phyloP scores from a whole-genome alignment of 2,329 filamentous ascomycete species.

The Fusarium lateritium region DNA sequence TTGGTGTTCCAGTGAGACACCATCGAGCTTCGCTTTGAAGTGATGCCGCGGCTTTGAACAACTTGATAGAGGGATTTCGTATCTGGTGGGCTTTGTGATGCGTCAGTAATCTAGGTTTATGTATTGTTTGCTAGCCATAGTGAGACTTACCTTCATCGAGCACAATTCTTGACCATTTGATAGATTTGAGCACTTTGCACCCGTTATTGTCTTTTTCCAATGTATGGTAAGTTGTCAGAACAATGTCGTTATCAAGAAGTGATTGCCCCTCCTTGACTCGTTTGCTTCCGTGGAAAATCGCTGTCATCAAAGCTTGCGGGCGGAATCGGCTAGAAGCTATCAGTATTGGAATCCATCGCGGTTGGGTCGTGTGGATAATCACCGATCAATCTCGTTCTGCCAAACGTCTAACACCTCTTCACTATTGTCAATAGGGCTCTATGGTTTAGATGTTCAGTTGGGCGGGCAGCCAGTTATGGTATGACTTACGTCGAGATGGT shows the following conservation, averaged over 20 bases:
- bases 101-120: rapidly evolving
- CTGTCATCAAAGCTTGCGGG: rapidly evolving
- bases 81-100: background rate
- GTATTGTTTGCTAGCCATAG: rapidly evolving
- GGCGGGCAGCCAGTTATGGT: background rate
- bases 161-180: background rate
- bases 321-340: background rate
- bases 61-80: background rate
- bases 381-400: background rate
- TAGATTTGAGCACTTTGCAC: rapidly evolving
- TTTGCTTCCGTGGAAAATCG: background rate
- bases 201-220: background rate
- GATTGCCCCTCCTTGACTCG: rapidly evolving
- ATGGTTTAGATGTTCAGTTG: too few species aligned
- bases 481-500: conserved; percentile 6
- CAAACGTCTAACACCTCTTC: conserved; percentile 23
- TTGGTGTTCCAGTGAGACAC: background rate
- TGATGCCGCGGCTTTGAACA: rapidly evolving
- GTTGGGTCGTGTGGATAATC: rapidly evolving
- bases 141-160: background rate
- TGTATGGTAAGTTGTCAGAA: conserved; percentile 3
- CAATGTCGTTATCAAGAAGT: background rate
- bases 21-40: rapidly evolving
- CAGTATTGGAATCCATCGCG: rapidly evolving
- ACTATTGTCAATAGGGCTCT: background rate